A percentile compares a stretch with the other conserved stretches of the same genome.
These are phyloP conservation scores for Pyrenula massariospora DNA, from an alignment of 495 filamentous ascomycete genomes.

Conservation along the genomic window DNA sequence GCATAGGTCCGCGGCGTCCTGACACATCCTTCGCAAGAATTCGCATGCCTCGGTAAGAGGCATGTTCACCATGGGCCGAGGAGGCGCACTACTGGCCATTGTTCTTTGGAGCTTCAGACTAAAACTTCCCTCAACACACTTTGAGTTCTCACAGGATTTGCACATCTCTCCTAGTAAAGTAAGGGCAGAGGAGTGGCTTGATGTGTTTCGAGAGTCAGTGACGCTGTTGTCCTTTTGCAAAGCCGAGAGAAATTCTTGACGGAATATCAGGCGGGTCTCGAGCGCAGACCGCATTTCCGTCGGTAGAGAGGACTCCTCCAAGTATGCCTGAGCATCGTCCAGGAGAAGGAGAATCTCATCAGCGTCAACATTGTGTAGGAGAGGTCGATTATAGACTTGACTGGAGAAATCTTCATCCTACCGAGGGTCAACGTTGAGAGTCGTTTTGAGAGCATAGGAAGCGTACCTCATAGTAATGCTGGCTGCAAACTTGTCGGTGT, in stretches of 20 bases:
- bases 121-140: slow-evolving; percentile 62
- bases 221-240: slow-evolving; percentile 33
- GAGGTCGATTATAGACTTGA: slow-evolving; percentile 69
- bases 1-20: slow-evolving; percentile 58
- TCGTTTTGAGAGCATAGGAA: slow-evolving; percentile 1
- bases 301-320: slow-evolving; percentile 31
- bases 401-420: slow-evolving; percentile 95
- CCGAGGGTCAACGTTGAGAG: slow-evolving; percentile 7
- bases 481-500: slow-evolving; percentile 55
- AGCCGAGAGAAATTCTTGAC: slow-evolving; percentile 47
- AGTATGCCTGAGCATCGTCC: slow-evolving; percentile 41
- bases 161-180: slow-evolving; percentile 36
- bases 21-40: slow-evolving; percentile 58
- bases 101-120: slow-evolving; percentile 82
- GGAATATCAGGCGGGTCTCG: slow-evolving; percentile 47
- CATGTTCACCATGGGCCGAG: slow-evolving; percentile 74
- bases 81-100: slow-evolving; percentile 84
- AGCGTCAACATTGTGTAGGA: slow-evolving; percentile 52
- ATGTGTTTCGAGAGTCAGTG: slow-evolving; percentile 22
- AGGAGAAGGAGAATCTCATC: slow-evolving; percentile 47
- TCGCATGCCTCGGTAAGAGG: slow-evolving; percentile 57
- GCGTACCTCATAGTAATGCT: slow-evolving; percentile 80
- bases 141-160: slow-evolving; percentile 48
- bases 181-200: slow-evolving; percentile 30
- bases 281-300: slow-evolving; percentile 49